Percentiles rank a stretch among this genome's conserved stretches.
These are phyloP conservation scores for Xerocomus amazonicus DNA, from an alignment of 1,284 basidiomycete species.

Conservation along the genomic window DNA sequence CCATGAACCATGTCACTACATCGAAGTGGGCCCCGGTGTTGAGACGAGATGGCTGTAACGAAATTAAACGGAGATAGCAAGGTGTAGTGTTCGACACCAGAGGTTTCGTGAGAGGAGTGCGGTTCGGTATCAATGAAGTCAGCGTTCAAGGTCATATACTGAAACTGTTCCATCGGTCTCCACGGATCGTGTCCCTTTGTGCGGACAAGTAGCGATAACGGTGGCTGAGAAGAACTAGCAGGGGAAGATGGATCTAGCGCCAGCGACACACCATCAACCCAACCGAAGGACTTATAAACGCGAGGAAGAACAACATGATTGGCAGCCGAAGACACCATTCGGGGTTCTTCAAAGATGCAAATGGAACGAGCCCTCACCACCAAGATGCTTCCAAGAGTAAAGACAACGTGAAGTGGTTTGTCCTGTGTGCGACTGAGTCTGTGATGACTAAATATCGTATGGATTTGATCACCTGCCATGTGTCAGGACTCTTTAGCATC, in stretches of 20 bases:
- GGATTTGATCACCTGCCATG: slow-evolving; percentile 17
- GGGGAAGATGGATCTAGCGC: slow-evolving; percentile 23
- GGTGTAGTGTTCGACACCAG: slow-evolving; percentile 35
- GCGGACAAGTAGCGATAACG: slow-evolving; percentile 51
- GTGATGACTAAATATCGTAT: slow-evolving; percentile 5
- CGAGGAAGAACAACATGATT: slow-evolving; percentile 34
- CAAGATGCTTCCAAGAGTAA: slow-evolving; percentile 45
- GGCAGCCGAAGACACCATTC: slow-evolving; percentile 16
- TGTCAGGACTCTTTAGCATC: slow-evolving; percentile 40
- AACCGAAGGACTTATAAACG: slow-evolving; percentile 52
- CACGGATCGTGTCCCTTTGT: slow-evolving; percentile 58
- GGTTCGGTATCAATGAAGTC: background rate
- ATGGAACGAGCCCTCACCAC: slow-evolving; percentile 57
- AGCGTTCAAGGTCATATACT: slow-evolving; percentile 42
- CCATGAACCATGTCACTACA: slow-evolving; percentile 53
- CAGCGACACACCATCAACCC: slow-evolving; percentile 57
- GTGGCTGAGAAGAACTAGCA: slow-evolving; percentile 11
- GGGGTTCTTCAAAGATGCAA: slow-evolving; percentile 49
- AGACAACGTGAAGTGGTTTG: slow-evolving; percentile 49
- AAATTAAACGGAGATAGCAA: slow-evolving; percentile 36
- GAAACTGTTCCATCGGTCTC: slow-evolving; percentile 43
- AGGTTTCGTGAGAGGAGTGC: slow-evolving; percentile 1
- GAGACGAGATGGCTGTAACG: slow-evolving; percentile 29
- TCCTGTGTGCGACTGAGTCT: slow-evolving; percentile 31
- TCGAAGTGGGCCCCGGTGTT: slow-evolving; percentile 45